Evolutionary conservation across 805 yeast genomes (phyloP).

Genomic region (Candida mattraensis): DNA sequence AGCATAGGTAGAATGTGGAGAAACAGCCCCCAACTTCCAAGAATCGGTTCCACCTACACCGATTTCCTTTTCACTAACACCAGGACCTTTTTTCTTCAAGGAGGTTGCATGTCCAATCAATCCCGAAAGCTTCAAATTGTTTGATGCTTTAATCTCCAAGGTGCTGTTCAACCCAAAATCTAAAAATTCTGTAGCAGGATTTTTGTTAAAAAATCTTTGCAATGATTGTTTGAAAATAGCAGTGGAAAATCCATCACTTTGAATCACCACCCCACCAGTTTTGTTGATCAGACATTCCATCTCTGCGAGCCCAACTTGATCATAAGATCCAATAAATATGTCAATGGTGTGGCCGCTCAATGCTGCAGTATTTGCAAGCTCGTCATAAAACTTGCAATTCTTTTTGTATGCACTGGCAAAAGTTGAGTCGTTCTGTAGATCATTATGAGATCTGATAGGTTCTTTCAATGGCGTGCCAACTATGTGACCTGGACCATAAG

Average conservation of each 20-base stretch:
- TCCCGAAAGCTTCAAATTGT: constrained; percentile 55
- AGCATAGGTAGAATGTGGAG: constrained; percentile 60
- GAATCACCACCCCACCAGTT: constrained; percentile 64
- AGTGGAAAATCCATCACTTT: constrained; percentile 65
- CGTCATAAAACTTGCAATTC: constrained; percentile 48
- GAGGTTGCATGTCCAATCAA: constrained; percentile 63
- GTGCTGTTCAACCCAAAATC: constrained; percentile 61
- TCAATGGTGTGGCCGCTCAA: constrained; percentile 55
- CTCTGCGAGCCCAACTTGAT: constrained; percentile 66
- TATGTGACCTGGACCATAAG: constrained; percentile 63
- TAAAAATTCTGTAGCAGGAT: constrained; percentile 35
- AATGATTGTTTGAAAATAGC: constrained; percentile 69
- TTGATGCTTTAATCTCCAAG: constrained; percentile 52
- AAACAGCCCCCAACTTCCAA: constrained; percentile 58
- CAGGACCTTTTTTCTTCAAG: constrained; percentile 34
- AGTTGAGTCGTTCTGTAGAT: constrained; percentile 45
- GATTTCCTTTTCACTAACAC: constrained; percentile 36
- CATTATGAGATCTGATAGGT: constrained; percentile 67
- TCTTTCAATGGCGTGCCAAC: constrained; percentile 57
- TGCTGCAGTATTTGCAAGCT: constrained; percentile 48
- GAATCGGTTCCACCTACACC: constrained; percentile 56
- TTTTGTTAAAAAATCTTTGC: constrained; percentile 47
- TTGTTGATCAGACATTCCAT: constrained; percentile 57
- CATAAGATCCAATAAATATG: constrained; percentile 64
- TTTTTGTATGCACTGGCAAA: constrained; percentile 41